Evolutionary conservation across 805 yeast genomes (phyloP).

Genomic region (Spathaspora gorwiae): DNA sequence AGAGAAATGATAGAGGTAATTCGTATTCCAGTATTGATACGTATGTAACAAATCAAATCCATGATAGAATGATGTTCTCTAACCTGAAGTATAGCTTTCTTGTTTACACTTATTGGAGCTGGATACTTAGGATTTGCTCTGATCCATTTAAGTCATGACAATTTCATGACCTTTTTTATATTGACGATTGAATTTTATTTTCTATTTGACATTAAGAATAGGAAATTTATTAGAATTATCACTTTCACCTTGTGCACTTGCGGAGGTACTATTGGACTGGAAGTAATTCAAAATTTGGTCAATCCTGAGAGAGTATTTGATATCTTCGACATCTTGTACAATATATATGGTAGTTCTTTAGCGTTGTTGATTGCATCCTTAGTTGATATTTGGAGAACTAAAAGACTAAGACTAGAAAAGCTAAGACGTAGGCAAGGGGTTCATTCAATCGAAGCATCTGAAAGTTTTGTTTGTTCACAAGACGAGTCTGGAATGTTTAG

Average conservation of each 20-base stretch:
- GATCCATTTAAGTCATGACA: slow-evolving; percentile 46
- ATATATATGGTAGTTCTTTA: slow-evolving; percentile 26
- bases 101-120: slow-evolving; percentile 22
- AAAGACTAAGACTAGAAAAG: background rate
- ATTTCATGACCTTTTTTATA: slow-evolving; percentile 42
- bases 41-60: slow-evolving; percentile 1
- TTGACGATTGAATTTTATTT: slow-evolving; percentile 48
- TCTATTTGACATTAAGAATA: slow-evolving; percentile 32
- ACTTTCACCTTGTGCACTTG: slow-evolving; percentile 43
- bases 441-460: too few relatives aligned
- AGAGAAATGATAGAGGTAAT: slow-evolving; percentile 1
- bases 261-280: slow-evolving; percentile 47
- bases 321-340: slow-evolving; percentile 38
- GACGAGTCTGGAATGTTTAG: too few relatives aligned
- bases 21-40: slow-evolving; percentile 1
- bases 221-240: slow-evolving; percentile 25
- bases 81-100: slow-evolving; percentile 19
- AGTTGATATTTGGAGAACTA: slow-evolving; percentile 1
- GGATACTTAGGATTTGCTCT: slow-evolving; percentile 50
- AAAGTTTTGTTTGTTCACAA: too few relatives aligned
- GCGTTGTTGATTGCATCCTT: slow-evolving; percentile 17
- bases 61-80: background rate
- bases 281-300: slow-evolving; percentile 43
- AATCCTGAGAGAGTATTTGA: slow-evolving; percentile 49
- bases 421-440: background rate